phyloP scores from a whole-genome alignment of 805 yeast genomes.

The Starmerella potacharoeniae region DNA sequence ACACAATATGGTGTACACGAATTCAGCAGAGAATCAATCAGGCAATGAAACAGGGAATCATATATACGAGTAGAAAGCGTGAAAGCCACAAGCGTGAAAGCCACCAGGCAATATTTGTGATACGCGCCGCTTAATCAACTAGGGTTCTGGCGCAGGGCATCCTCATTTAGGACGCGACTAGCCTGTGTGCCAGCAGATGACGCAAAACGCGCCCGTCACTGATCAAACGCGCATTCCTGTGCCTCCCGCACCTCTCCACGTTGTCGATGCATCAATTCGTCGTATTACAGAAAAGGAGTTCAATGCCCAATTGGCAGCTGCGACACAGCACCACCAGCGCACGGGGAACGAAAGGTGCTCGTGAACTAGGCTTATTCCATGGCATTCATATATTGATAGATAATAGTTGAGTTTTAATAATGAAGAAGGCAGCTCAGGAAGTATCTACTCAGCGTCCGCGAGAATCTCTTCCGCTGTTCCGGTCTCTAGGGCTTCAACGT shows the following conservation, averaged over 20 bases:
- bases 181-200: not conserved
- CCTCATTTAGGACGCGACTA: too few species aligned
- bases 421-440: not conserved
- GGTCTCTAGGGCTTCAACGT: not conserved
- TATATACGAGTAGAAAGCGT: too few species aligned
- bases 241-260: not conserved
- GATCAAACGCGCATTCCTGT: not conserved
- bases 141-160: too few species aligned
- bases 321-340: not conserved
- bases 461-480: not conserved
- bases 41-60: too few species aligned
- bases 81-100: too few species aligned
- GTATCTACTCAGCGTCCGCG: not conserved
- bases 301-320: not conserved
- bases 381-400: too few species aligned
- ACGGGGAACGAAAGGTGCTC: not conserved
- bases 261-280: not conserved
- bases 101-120: too few species aligned
- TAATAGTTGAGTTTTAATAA: not conserved
- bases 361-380: not conserved
- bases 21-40: too few species aligned
- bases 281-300: not conserved
- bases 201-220: not conserved
- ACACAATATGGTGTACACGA: too few species aligned
- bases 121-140: too few species aligned